These are phyloP conservation scores for Aspergillus sp. DNA, from an alignment of 2,329 filamentous ascomycete species.

Conservation along the genomic window DNA sequence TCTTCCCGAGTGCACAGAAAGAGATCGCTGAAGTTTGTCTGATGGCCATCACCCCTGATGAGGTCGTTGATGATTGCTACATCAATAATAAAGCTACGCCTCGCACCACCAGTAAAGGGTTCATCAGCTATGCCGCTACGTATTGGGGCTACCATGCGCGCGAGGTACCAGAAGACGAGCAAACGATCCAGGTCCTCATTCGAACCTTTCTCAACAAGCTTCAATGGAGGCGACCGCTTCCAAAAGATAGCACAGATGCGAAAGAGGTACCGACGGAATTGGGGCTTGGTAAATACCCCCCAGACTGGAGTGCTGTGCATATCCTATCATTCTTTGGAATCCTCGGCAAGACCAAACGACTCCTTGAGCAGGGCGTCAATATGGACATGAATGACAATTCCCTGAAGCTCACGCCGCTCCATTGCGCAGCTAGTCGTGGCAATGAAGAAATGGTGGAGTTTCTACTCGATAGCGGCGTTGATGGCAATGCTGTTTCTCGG, in stretches of 20 bases:
- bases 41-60: conserved; percentile 19
- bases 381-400: conserved; percentile 20
- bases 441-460: conserved; percentile 25
- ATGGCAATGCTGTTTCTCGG: conserved; percentile 16
- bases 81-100: conserved; percentile 6
- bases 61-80: conserved; percentile 26
- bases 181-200: conserved; percentile 23
- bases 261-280: conserved; percentile 14
- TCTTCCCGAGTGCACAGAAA: conserved; percentile 23
- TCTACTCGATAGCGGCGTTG: conserved; percentile 18
- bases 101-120: conserved; percentile 6
- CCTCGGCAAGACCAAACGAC: conserved; percentile 14
- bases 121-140: conserved; percentile 20
- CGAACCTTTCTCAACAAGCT: conserved; percentile 29
- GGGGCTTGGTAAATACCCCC: conserved; percentile 20
- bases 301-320: conserved; percentile 25
- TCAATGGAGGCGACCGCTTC: conserved; percentile 21
- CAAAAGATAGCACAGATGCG: conserved; percentile 5
- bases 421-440: conserved; percentile 24
- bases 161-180: conserved; percentile 22
- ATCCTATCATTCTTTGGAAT: conserved; percentile 25
- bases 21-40: conserved; percentile 25
- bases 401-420: conserved; percentile 19
- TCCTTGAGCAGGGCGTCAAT: conserved; percentile 20
- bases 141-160: conserved; percentile 26